phyloP scores from a whole-genome alignment of 108 stramenopile genomes.

The Epithemia pelagica region DNA sequence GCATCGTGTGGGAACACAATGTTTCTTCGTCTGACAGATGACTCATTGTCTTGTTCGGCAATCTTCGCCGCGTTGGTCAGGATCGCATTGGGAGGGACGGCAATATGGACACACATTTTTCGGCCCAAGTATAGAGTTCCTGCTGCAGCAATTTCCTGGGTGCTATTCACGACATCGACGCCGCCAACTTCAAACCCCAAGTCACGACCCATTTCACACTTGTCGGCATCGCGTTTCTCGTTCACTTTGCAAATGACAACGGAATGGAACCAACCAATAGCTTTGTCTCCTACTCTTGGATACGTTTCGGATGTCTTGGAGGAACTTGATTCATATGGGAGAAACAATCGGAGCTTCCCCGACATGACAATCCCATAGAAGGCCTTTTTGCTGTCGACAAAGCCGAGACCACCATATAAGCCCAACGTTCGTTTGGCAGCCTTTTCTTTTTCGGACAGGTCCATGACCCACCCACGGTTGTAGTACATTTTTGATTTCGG shows the following conservation, averaged over 20 bases:
- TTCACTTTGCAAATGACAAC: constrained; percentile 63
- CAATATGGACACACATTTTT: constrained; percentile 38
- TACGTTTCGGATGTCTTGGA: background rate
- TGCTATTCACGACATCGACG: constrained; percentile 10
- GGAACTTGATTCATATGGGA: constrained; percentile 32
- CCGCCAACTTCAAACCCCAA: constrained; percentile 43
- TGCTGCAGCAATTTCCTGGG: constrained; percentile 17
- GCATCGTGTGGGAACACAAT: constrained; percentile 12
- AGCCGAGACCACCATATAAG: constrained; percentile 48
- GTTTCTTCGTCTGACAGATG: constrained; percentile 16
- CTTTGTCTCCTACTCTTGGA: constrained; percentile 18
- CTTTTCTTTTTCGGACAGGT: constrained; percentile 46
- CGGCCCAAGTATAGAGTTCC: constrained; percentile 50
- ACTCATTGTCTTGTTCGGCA: background rate
- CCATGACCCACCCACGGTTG: constrained; percentile 65
- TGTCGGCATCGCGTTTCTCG: constrained; percentile 39
- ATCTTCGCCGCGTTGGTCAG: constrained; percentile 18
- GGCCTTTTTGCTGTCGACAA: constrained; percentile 59
- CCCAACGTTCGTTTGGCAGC: constrained; percentile 36
- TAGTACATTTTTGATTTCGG: constrained; percentile 48
- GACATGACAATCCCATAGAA: constrained; percentile 49
- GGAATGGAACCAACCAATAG: constrained; percentile 33
- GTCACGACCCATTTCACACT: constrained; percentile 40
- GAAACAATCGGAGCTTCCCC: constrained; percentile 33
- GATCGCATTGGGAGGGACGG: constrained; percentile 25